Base-by-base conservation (phyloP, 1,284 basidiomycete species). In the Sporisorium reilianum region DNA sequence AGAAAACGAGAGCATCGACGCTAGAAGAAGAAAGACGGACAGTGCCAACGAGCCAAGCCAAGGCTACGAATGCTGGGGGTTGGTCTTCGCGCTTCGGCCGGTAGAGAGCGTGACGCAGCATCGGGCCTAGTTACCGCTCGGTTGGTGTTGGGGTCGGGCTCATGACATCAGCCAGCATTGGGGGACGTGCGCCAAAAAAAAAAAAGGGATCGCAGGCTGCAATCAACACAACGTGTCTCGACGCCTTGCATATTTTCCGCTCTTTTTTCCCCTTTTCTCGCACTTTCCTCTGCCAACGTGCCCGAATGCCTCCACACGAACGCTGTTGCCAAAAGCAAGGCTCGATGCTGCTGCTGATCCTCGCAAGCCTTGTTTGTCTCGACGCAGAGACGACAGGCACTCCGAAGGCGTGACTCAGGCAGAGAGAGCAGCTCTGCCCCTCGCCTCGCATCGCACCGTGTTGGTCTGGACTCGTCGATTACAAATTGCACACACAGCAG, bases 101-200 rank as follows among this genome's bases (percentile, higher is more conserved):
- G 36, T 56, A 56, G 34, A 55, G 53, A 7, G n/a, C 20, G n/a
- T n/a, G 12, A 34, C 49, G 22, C 32, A n/a, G 40, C 3, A 30
- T 42, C 28, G 23, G 52, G 28, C 2, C n/a, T n/a, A n/a, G 0
- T 8, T 9, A 0, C 23, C 22, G 10, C 3, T 52, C 20, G 28
- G 32, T 34, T 7, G 32, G 30, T n/a, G n/a, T n/a, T n/a, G n/a
- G n/a, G n/a, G n/a, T n/a, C n/a, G 30, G 30, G 12, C 34, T 51
- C 44, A 56, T 56, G 55, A 56, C 55, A 56, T 56, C 55, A 56
- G 55, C 45, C 18, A 38, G 55, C 55, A 34, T 45, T 30, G 28
- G 9, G 38, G 38, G 38, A 20, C 38, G 38, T 41, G 38, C 36
- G 36, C 34, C n/a, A n/a, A n/a, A n/a, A n/a, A n/a, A n/a, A 18